Base-by-base conservation (phyloP, 2,329 filamentous ascomycete species). In the Huntiella savannae region DNA sequence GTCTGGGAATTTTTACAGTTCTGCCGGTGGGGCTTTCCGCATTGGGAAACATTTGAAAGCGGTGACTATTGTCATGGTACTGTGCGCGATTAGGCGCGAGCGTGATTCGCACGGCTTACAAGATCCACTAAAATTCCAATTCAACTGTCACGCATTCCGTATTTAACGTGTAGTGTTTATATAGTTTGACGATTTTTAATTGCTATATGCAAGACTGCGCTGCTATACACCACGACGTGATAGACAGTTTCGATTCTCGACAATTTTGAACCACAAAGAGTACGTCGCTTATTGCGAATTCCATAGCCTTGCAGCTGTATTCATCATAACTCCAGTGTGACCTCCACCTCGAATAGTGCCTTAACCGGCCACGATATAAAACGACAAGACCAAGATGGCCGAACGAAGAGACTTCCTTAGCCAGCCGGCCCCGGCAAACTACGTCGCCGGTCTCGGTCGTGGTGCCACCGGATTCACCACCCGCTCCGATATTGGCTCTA, bases 381-480 rank as follows among this genome's bases (percentile, higher is more conserved):
- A 28, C 22, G 16, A 43, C 6, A 41, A 44, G 52, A 28, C 50
- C 51, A 63, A 52, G n/a, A 74, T 73, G 70, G 63, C 70, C 43
- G 64, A 62, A 56, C 80, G 85, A 67, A 72, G 74, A 58, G 86
- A 95, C 63, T 96, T 96, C 58, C 64, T 96, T 50, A 87, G 73
- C 63, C 86, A 93, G 62, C 79, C 81, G 51, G 81, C 82, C 47
- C 82, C 82, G 10, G 82, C 86, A 56, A 88, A 87, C 62, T 88
- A 88, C 58, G 88, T 98, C 52, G 91, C 91, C 53, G 91, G 91
- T 73, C 78, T 98, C 52, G 91, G 91, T 64, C 82, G 92, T 71
- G 91, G 91, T 65, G 92, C 92, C 16, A 98, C 91, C 5, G 91
- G 92, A 50, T 98, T 98, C 66, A 96, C 91, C 12, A 98, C 91